Evolutionary conservation across 1,139 yeast species (phyloP).

Genomic region (Nadsonia starkeyi-henricii): DNA sequence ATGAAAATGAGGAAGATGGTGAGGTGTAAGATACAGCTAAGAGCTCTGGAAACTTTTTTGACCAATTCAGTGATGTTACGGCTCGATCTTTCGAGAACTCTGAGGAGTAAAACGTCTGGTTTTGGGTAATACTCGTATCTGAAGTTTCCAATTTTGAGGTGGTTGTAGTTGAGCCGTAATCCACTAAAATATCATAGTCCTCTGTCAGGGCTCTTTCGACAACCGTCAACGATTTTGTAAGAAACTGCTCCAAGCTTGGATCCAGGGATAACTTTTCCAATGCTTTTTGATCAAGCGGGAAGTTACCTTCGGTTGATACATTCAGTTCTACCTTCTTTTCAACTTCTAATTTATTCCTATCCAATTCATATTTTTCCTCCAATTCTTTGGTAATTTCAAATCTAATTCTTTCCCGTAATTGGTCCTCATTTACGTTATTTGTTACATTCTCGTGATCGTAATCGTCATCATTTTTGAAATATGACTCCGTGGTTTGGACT

Average conservation of each 20-base stretch:
- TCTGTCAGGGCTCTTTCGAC: slow-evolving; percentile 28
- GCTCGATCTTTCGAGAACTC: slow-evolving; percentile 18
- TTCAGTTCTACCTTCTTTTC: neutral
- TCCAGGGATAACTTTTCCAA: neutral
- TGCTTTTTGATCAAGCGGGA: neutral
- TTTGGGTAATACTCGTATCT: slow-evolving; percentile 8
- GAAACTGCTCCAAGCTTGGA: slow-evolving; percentile 15
- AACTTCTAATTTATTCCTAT: neutral
- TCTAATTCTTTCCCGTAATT: neutral
- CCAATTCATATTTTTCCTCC: neutral
- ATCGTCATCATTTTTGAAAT: neutral
- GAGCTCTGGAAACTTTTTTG: slow-evolving; percentile 29
- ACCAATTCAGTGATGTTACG: slow-evolving; percentile 31
- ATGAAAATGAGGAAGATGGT: neutral
- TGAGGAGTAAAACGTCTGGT: slow-evolving; percentile 15
- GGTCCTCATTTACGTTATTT: neutral
- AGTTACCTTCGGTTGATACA: neutral
- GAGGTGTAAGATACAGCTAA: slow-evolving; percentile 27
- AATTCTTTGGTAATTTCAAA: neutral
- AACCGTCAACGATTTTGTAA: slow-evolving; percentile 28
- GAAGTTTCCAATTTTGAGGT: slow-evolving; percentile 9
- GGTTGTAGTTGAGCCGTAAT: slow-evolving; percentile 18
- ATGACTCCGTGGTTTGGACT: slow-evolving; percentile 15
- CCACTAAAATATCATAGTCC: slow-evolving; percentile 24
- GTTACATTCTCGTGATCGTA: neutral